These are phyloP conservation scores for Cardiospermum halicacabum DNA, from an alignment of 345 rosid species.

Conservation along the genomic window DNA sequence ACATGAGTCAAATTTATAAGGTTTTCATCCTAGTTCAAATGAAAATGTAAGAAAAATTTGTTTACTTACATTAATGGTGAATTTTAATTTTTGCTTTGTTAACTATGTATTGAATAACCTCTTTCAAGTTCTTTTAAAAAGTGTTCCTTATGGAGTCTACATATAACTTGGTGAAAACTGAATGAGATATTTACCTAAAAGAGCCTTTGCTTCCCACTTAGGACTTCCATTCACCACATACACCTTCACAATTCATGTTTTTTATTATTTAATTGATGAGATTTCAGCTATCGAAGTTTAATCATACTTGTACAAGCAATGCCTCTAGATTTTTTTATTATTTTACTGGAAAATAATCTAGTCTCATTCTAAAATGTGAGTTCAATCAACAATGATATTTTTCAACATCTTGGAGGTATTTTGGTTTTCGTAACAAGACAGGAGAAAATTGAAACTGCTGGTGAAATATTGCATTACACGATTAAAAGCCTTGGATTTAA, in stretches of 20 bases:
- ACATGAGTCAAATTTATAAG: conserved; percentile 83
- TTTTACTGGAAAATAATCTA: neutral
- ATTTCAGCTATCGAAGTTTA: too few species aligned
- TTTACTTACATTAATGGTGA: conserved; percentile 3
- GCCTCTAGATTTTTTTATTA: neutral
- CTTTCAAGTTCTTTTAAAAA: conserved; percentile 71
- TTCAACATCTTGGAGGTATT: too few species aligned
- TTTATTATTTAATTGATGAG: too few species aligned
- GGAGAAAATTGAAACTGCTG: too few species aligned
- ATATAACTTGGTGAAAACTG: conserved; percentile 93
- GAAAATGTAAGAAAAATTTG: conserved; percentile 55
- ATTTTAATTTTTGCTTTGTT: neutral
- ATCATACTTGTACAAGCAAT: too few species aligned
- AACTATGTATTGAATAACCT: neutral
- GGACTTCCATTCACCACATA: neutral
- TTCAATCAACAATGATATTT: conserved; percentile 7
- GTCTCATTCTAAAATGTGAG: neutral
- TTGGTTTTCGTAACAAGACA: too few species aligned
- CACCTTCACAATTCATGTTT: too few species aligned
- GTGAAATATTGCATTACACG: too few species aligned
- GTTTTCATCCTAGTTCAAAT: conserved; percentile 67
- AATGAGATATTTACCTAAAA: conserved; percentile 63
- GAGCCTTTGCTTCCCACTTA: conserved; percentile 78
- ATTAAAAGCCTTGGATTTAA: too few species aligned
- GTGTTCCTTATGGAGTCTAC: conserved; percentile 89